Percentiles rank a stretch among this genome's conserved stretches.
Evolutionary conservation across 306 rosid genomes (phyloP).

Genomic region (Fagus sylvatica): DNA sequence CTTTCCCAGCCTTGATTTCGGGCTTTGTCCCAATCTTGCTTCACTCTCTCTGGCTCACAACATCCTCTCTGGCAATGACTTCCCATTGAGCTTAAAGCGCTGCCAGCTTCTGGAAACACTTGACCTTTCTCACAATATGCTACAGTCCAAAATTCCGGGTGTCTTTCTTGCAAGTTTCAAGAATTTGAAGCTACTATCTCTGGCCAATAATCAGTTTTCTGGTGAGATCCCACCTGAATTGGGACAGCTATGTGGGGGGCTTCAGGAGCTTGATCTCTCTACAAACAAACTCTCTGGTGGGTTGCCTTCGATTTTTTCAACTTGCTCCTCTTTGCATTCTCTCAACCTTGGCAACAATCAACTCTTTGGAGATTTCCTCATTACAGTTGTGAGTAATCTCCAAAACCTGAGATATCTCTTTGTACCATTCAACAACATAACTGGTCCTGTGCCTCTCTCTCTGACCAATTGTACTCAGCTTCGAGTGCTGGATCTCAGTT

Average conservation of each 20-base stretch:
- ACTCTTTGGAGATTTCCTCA: constrained; percentile 53
- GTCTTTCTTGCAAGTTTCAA: constrained; percentile 38
- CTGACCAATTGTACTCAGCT: constrained; percentile 49
- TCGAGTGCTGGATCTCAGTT: constrained; percentile 61
- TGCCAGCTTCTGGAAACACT: constrained; percentile 50
- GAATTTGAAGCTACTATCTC: constrained; percentile 47
- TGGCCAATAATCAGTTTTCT: constrained; percentile 44
- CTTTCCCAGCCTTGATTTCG: constrained; percentile 45
- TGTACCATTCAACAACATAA: constrained; percentile 63
- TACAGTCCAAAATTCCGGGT: constrained; percentile 45
- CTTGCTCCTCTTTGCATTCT: constrained; percentile 49
- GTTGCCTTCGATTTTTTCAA: constrained; percentile 47
- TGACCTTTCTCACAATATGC: constrained; percentile 53
- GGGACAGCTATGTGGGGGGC: constrained; percentile 44
- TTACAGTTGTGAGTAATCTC: constrained; percentile 43
- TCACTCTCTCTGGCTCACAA: constrained; percentile 44
- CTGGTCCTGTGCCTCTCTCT: constrained; percentile 56
- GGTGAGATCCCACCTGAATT: constrained; percentile 56
- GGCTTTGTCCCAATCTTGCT: constrained; percentile 43
- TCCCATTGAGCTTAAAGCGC: constrained; percentile 40
- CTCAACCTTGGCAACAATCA: constrained; percentile 56
- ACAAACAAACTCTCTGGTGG: constrained; percentile 50
- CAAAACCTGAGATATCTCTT: constrained; percentile 42
- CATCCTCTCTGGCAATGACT: constrained; percentile 33
- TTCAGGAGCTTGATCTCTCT: constrained; percentile 58